Conservation (phyloP, 2,329 filamentous ascomycete genomes). For the Sclerotinia nivalis region DNA sequence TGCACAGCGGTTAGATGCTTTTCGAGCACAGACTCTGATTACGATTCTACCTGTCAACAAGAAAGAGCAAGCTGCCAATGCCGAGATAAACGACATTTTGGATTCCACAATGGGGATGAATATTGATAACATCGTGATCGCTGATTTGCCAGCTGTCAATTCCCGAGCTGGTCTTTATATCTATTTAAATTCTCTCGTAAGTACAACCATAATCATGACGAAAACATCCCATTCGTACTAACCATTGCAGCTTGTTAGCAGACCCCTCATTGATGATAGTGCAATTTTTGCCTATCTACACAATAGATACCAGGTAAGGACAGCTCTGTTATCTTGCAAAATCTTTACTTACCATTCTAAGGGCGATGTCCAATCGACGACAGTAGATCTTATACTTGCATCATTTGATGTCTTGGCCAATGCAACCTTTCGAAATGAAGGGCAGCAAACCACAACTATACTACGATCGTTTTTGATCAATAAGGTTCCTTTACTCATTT, state of each 20-base stretch:
- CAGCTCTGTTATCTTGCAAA: neutral
- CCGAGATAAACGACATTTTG: slow-evolving; percentile 58
- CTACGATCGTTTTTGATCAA: slow-evolving; percentile 86
- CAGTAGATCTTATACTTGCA: slow-evolving; percentile 80
- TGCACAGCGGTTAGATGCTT: slow-evolving; percentile 53
- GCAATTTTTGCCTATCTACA: slow-evolving; percentile 78
- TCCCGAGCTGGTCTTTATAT: slow-evolving; percentile 82
- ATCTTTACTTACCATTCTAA: slow-evolving; percentile 44
- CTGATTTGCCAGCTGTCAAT: slow-evolving; percentile 70
- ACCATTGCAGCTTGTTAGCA: slow-evolving; percentile 68
- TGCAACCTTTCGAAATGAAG: slow-evolving; percentile 71
- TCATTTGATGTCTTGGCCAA: slow-evolving; percentile 90
- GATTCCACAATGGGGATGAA: slow-evolving; percentile 57
- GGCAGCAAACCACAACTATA: slow-evolving; percentile 62
- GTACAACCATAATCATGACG: slow-evolving; percentile 35
- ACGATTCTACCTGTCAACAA: slow-evolving; percentile 56
- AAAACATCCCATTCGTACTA: slow-evolving; percentile 28
- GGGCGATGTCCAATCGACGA: slow-evolving; percentile 74
- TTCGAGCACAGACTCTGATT: slow-evolving; percentile 57
- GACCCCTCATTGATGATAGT: slow-evolving; percentile 80
- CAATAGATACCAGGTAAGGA: slow-evolving; percentile 76
- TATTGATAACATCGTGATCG: slow-evolving; percentile 45
- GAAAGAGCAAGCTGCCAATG: slow-evolving; percentile 51
- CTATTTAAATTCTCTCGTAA: slow-evolving; percentile 78
- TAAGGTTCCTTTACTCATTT: slow-evolving; percentile 63